Percentiles rank a stretch among this genome's conserved stretches.
phyloP scores from a whole-genome alignment of 2,329 filamentous ascomycete species.

The Dothideomycetes sp. region DNA sequence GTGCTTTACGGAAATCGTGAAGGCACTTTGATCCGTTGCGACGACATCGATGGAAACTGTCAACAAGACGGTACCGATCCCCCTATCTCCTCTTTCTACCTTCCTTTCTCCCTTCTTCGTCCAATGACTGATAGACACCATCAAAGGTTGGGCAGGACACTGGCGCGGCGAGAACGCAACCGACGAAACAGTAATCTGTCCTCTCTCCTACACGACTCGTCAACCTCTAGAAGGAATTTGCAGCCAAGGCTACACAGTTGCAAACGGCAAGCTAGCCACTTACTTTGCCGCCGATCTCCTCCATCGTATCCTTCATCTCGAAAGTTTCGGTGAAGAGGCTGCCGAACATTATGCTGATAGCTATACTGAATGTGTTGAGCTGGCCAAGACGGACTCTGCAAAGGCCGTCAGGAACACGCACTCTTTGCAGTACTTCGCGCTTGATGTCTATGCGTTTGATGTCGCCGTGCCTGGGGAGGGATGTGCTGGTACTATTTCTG shows the following conservation, averaged over 20 bases:
- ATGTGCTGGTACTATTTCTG: conserved; percentile 42
- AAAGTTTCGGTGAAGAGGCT: conserved; percentile 48
- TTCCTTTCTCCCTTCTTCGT: not conserved
- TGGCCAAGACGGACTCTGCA: conserved; percentile 43
- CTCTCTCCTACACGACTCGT: conserved; percentile 50
- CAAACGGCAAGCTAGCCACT: conserved; percentile 46
- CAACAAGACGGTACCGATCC: conserved; percentile 6
- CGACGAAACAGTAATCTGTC: conserved; percentile 61
- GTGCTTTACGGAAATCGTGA: conserved; percentile 50
- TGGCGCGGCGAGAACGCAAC: conserved; percentile 58
- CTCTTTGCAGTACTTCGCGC: conserved; percentile 58
- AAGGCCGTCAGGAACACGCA: conserved; percentile 50
- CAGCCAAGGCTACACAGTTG: conserved; percentile 53
- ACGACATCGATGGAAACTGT: conserved; percentile 60
- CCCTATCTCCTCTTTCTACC: not conserved
- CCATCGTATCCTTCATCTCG: conserved; percentile 57
- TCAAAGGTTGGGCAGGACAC: conserved; percentile 55
- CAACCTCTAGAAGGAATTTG: conserved; percentile 52
- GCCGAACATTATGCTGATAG: conserved; percentile 56
- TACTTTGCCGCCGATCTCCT: conserved; percentile 60
- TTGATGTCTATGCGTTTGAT: conserved; percentile 58
- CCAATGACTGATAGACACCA: not conserved
- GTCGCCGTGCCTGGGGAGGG: conserved; percentile 54
- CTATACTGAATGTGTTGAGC: conserved; percentile 46
- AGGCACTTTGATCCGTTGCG: conserved; percentile 55